Conservation (phyloP, 176 grass and related monocot genomes). For the Hyparrhenia diplandra region DNA sequence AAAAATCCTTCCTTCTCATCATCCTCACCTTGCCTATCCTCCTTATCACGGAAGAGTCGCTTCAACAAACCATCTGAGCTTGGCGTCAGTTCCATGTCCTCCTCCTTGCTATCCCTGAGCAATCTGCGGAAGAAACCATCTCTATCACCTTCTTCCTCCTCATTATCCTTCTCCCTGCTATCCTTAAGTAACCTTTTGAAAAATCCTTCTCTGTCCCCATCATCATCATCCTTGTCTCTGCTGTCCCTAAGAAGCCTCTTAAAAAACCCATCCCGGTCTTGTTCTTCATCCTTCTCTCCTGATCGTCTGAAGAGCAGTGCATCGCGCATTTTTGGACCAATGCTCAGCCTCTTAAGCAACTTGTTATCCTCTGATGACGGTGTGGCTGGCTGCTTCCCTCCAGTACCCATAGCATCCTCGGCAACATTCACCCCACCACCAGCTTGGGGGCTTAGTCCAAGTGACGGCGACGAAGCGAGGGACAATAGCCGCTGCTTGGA, state of each 20-base stretch:
- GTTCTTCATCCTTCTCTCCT: constrained; percentile 76
- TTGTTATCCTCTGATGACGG: constrained; percentile 79
- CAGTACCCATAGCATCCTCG: constrained; percentile 27
- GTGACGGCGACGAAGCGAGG: constrained; percentile 58
- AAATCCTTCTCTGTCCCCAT: constrained; percentile 77
- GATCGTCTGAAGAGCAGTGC: constrained; percentile 78
- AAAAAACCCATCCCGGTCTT: constrained; percentile 89
- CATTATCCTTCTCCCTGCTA: constrained; percentile 55
- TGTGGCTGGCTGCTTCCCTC: constrained; percentile 49
- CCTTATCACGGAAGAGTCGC: constrained; percentile 68
- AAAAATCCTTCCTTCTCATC: constrained; percentile 88
- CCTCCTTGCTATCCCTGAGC: constrained; percentile 64
- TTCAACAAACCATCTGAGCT: constrained; percentile 68
- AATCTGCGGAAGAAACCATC: constrained; percentile 67
- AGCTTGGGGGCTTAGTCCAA: constrained; percentile 37
- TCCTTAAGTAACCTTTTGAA: constrained; percentile 76
- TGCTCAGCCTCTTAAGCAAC: constrained; percentile 82
- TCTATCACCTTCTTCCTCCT: constrained; percentile 60
- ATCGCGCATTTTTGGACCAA: constrained; percentile 81
- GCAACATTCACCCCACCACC: constrained; percentile 31
- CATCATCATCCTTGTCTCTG: constrained; percentile 76
- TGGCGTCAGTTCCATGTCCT: constrained; percentile 51
- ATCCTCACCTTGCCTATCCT: constrained; percentile 61
- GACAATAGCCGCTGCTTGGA: constrained; percentile 86
- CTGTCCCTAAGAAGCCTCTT: constrained; percentile 83